Percentiles rank a stretch among this genome's conserved stretches.
phyloP scores from a whole-genome alignment of 2,329 filamentous ascomycete species.

The Fusarium globosum region DNA sequence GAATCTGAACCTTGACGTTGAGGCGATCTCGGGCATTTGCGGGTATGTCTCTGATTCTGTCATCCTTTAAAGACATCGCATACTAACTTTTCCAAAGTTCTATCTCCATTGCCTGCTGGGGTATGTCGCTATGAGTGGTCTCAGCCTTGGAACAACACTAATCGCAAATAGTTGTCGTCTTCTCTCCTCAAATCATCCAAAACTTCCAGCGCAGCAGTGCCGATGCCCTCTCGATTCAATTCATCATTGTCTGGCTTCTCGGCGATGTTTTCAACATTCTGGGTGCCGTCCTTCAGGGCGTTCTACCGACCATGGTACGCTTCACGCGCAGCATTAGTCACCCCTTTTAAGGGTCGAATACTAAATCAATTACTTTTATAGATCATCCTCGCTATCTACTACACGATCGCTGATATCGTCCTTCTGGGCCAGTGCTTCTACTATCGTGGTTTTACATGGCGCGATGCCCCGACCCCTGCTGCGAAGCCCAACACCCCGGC shows the following conservation, averaged over 20 bases:
- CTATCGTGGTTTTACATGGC: slow-evolving; percentile 85
- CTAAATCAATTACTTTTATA: slow-evolving; percentile 45
- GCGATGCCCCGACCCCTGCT: slow-evolving; percentile 61
- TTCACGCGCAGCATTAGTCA: not conserved
- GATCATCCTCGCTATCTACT: slow-evolving; percentile 93
- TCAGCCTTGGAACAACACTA: slow-evolving; percentile 21
- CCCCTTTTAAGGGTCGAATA: not conserved
- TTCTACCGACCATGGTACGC: slow-evolving; percentile 88
- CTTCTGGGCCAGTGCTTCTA: slow-evolving; percentile 93
- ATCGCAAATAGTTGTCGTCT: slow-evolving; percentile 77
- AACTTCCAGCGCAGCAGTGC: slow-evolving; percentile 89
- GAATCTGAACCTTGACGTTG: slow-evolving; percentile 80
- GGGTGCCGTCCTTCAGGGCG: slow-evolving; percentile 89
- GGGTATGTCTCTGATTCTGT: slow-evolving; percentile 67
- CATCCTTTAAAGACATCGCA: not conserved
- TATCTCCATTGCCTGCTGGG: slow-evolving; percentile 96
- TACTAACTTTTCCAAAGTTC: slow-evolving; percentile 65
- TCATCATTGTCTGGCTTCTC: slow-evolving; percentile 90
- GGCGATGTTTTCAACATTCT: slow-evolving; percentile 98
- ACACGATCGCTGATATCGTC: slow-evolving; percentile 91
- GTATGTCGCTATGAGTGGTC: slow-evolving; percentile 42
- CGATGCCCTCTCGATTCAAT: slow-evolving; percentile 89
- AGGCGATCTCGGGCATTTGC: slow-evolving; percentile 91
- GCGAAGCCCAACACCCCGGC: slow-evolving; percentile 53
- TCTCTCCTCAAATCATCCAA: slow-evolving; percentile 95